Evolutionary conservation across 805 yeast genomes (phyloP).

Genomic region (Candida maris): DNA sequence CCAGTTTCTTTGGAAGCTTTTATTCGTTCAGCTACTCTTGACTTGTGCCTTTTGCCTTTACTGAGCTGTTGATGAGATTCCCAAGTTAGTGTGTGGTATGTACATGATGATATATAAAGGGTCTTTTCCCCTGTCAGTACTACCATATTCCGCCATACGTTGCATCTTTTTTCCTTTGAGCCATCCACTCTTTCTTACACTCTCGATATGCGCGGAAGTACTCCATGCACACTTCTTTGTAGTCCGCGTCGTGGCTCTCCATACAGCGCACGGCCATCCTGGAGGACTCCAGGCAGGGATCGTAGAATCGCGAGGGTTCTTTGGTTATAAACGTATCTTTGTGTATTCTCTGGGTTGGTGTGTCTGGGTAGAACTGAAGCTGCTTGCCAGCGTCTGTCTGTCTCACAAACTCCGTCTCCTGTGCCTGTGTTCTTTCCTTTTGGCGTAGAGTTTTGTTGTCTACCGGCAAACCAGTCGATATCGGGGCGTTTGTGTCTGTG

Average conservation of each 20-base stretch:
- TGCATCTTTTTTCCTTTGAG: constrained; percentile 27
- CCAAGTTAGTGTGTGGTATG: no score
- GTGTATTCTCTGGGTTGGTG: constrained; percentile 70
- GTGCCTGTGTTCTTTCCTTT: constrained; percentile 15
- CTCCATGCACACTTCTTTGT: constrained; percentile 61
- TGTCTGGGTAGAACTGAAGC: constrained; percentile 78
- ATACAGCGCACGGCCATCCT: constrained; percentile 83
- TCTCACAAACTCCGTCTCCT: constrained; percentile 52
- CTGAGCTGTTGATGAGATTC: no score
- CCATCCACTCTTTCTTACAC: constrained; percentile 76
- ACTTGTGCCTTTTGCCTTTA: background rate
- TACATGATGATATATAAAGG: no score
- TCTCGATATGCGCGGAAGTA: constrained; percentile 92
- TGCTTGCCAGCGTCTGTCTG: constrained; percentile 43
- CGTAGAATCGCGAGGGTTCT: constrained; percentile 80
- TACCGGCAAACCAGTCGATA: no score
- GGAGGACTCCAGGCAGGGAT: constrained; percentile 89
- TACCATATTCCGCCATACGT: constrained; percentile 31
- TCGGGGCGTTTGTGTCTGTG: no score
- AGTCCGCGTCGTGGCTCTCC: constrained; percentile 71
- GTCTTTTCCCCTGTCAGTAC: no score
- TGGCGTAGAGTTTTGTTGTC: constrained; percentile 28
- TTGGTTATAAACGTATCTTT: constrained; percentile 67
- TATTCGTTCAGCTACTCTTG: constrained; percentile 24
- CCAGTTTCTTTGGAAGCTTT: constrained; percentile 19